Base-by-base conservation (phyloP, 1,139 yeast species). In the Blastobotrys apis region DNA sequence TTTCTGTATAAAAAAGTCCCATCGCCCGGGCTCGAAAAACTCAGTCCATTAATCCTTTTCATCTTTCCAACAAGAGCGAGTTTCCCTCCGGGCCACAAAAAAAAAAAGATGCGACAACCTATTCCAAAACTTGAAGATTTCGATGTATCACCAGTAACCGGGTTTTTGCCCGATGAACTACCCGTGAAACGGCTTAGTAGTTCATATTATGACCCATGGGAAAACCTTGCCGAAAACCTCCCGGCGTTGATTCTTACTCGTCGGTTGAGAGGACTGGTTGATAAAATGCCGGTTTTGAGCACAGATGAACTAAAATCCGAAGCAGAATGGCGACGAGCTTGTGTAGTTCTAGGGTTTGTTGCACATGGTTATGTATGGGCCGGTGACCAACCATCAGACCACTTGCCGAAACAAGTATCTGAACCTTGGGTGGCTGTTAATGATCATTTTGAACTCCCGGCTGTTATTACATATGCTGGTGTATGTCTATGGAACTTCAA, bases 281-380 rank as follows among this genome's bases (percentile, higher is more conserved):
- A 86, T 54, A 66, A 67, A 29, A 56, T 87, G 54, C 84, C 86
- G 0, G 49, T 71, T 1, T 68, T 87, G 37, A 57, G 73, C 2
- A 71, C 75, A 0, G 72, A 68, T 3, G 54, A 65, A 8, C 69
- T 87, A 29, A 53, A 54, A 3, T 71, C 63, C 33, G 72, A 64
- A 33, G 68, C 71, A 17, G 81, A 87, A 54, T 72, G 74, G 60
- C 75, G 94, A 59, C 73, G 97, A 53, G 95, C 96, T 0, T 85
- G 84, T 63, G 80, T 84, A 17, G 70, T 86, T 2, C 69, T 90
- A 25, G 81, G 92, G 9, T 88, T 88, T 57, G 64, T 90, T 45
- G 77, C 86, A 5, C 95, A 90, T 63, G 95, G 94, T 1, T 90
- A 90, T 60, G 80, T 90, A 19, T 90, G 97, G 97, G 77, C 78